These are phyloP conservation scores for Glarea lozoyensis DNA, from an alignment of 495 filamentous ascomycete genomes.

Conservation along the genomic window DNA sequence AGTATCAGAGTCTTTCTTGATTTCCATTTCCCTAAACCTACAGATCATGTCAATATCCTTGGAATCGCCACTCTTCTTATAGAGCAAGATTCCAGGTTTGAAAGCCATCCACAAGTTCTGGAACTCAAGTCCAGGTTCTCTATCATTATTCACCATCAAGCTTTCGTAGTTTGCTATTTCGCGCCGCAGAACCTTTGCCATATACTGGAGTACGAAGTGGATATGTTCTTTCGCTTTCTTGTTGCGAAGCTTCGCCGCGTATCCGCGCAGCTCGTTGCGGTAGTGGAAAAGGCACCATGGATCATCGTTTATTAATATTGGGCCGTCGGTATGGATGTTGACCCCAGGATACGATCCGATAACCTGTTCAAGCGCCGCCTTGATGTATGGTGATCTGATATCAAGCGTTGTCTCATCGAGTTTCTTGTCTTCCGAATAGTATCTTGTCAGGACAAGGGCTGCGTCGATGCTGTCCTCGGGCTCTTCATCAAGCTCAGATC, in stretches of 20 bases:
- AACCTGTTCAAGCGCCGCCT: conserved; percentile 3
- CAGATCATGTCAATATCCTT: background rate
- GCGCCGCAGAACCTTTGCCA: background rate
- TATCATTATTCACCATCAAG: background rate
- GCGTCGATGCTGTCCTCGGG: background rate
- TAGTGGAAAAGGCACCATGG: conserved; percentile 10
- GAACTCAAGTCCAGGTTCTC: background rate
- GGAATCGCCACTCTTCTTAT: background rate
- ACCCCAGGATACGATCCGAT: background rate
- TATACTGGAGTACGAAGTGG: conserved; percentile 5
- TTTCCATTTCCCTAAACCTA: background rate
- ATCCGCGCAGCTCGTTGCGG: conserved; percentile 3
- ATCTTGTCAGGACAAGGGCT: conserved; percentile 2
- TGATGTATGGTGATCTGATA: conserved; percentile 9
- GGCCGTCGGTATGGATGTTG: background rate
- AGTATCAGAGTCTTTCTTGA: background rate
- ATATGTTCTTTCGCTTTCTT: conserved; percentile 1
- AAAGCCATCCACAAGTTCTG: background rate
- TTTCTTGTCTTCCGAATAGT: background rate
- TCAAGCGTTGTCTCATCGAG: background rate
- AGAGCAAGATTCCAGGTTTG: background rate
- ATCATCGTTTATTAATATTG: conserved; percentile 1
- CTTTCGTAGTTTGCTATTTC: background rate
- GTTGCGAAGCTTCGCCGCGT: conserved; percentile 5
- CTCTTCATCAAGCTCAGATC: background rate